Conservation (phyloP, 2,329 filamentous ascomycete species). For the Aspergillus cejpii region DNA sequence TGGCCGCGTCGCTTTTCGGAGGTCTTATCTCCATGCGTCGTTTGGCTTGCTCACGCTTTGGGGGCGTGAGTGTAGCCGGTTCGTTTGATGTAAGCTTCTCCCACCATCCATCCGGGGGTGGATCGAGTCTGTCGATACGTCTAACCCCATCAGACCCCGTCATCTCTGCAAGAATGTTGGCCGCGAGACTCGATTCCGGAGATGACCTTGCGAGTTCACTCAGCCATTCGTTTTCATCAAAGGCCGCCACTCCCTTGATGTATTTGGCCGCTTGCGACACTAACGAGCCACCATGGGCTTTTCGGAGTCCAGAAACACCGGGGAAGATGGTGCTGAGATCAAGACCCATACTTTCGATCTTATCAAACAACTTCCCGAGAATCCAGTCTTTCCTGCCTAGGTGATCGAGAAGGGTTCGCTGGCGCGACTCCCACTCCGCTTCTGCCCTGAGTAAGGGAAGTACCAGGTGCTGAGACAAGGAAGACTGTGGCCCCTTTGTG, state of each 20-base stretch:
- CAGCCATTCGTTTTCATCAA: slow-evolving; percentile 47
- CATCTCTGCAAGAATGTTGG: slow-evolving; percentile 23
- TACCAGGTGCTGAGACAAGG: slow-evolving; percentile 47
- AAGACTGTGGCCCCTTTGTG: slow-evolving; percentile 33
- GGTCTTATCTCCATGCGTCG: background rate
- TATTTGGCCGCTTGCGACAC: slow-evolving; percentile 48
- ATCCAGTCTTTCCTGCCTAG: slow-evolving; percentile 54
- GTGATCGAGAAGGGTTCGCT: slow-evolving; percentile 45
- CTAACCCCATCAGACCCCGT: slow-evolving; percentile 8
- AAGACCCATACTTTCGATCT: slow-evolving; percentile 50
- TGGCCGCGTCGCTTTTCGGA: slow-evolving; percentile 4
- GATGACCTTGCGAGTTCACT: slow-evolving; percentile 19
- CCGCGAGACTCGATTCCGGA: slow-evolving; percentile 17
- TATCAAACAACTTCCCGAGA: slow-evolving; percentile 53
- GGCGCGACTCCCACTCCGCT: slow-evolving; percentile 43
- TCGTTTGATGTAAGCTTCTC: slow-evolving; percentile 14
- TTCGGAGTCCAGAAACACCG: slow-evolving; percentile 43
- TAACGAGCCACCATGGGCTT: slow-evolving; percentile 40
- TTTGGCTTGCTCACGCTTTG: slow-evolving; percentile 3
- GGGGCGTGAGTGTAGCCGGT: slow-evolving; percentile 1
- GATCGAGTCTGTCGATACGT: slow-evolving; percentile 12
- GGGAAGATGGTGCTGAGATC: slow-evolving; percentile 55
- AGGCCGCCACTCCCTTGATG: slow-evolving; percentile 50
- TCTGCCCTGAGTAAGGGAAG: slow-evolving; percentile 49
- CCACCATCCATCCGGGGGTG: slow-evolving; percentile 33